Percentiles rank a stretch among this genome's conserved stretches.
These are phyloP conservation scores for Wickerhamiella alocasiicola DNA, from an alignment of 805 yeast genomes.

Conservation along the genomic window DNA sequence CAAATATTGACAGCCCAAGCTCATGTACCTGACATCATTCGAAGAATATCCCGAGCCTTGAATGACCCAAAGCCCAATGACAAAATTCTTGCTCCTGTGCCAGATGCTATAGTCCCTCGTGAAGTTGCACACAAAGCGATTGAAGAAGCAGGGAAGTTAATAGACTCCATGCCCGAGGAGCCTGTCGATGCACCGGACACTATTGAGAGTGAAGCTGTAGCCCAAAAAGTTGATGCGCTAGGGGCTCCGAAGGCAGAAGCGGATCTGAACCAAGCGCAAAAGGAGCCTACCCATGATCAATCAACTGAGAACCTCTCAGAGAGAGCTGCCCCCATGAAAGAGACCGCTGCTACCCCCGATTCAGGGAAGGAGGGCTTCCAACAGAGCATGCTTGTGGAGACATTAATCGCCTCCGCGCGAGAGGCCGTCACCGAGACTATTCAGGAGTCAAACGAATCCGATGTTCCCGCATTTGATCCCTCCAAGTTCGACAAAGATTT, in stretches of 20 bases:
- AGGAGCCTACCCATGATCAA: neutral
- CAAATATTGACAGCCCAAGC: conserved; percentile 2
- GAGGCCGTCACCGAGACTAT: conserved; percentile 1
- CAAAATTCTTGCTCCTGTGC: neutral
- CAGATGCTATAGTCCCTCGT: neutral
- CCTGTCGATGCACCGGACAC: neutral
- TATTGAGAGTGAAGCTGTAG: conserved; percentile 1
- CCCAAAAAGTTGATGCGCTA: neutral
- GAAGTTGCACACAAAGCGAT: neutral
- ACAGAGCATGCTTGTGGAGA: neutral
- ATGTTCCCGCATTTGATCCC: conserved; percentile 1
- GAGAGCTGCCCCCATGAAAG: no score
- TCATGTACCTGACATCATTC: conserved; percentile 7
- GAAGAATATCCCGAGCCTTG: conserved; percentile 4
- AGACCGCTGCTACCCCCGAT: neutral
- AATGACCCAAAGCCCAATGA: neutral
- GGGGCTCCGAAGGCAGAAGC: neutral
- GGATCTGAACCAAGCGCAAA: neutral
- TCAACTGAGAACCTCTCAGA: neutral
- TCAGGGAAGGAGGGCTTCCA: neutral
- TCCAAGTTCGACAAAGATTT: neutral
- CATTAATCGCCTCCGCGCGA: conserved; percentile 1
- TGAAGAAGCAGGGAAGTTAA: neutral
- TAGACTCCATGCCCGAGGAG: conserved; percentile 9
- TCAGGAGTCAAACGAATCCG: neutral